Evolutionary conservation across 495 filamentous ascomycete genomes (phyloP), one percentile per base, ranked within the genome.

Genomic region (Aspergillus biplanus): DNA sequence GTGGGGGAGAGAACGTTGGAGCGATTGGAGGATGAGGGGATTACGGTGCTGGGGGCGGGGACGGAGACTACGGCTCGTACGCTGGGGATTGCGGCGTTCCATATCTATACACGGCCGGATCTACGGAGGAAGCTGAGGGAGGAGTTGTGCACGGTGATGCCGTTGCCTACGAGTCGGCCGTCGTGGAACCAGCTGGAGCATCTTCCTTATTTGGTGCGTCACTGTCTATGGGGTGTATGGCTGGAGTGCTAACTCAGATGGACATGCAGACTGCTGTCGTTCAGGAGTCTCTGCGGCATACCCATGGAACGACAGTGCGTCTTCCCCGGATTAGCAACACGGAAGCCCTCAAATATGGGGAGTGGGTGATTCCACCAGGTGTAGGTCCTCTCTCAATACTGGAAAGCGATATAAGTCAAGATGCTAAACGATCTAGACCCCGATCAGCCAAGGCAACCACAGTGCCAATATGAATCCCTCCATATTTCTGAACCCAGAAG

Each of bases 141-240:
- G 6, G 78, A 80, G 56, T 50, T 80, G 56, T 65, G 70, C 37
- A 35, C 13, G 18, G 68, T 75, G 0, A 64, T 78, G 47, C 69
- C 72, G 8, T 70, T 69, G 15, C 68, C 75, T 2, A 50, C 33
- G 4, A 67, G 58, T 0, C 60, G 65, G 33, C 67, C 72, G 13
- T 63, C 75, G 9, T 81, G 73, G 75, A 59, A 60, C 16, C 70
- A 79, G 33, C 72, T 87, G 21, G 83, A 87, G 61, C 58, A 75
- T 32, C 69, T 87, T 21, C 82, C 85, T 0, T 85, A 85, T 64
- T 63, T 87, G 56, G 74, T 75, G 50, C 56, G 63, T 65, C 4
- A 3, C 18, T 39, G 5, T 27, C 7, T 11, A 12, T 11, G 35
- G 37, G 34, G 5, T 16, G 7, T 5, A 7, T n/a, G n/a, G n/a